Conservation (phyloP, 129 eudicot genomes). For the Artemisia tridentata region DNA sequence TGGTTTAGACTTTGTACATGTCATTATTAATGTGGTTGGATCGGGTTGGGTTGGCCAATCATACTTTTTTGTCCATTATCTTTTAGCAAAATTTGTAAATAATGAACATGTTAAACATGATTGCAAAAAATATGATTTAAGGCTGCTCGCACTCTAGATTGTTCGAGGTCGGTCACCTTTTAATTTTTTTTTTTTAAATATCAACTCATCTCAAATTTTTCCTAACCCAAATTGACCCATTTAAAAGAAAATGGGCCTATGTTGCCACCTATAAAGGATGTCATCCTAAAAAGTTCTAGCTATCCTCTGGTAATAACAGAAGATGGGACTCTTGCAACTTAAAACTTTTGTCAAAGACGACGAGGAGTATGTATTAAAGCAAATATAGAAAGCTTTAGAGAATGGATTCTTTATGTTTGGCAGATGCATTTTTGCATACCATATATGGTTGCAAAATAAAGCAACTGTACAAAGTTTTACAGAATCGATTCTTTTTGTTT, state of each 20-base stretch:
- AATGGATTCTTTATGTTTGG: not conserved
- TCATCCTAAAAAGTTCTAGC: not conserved
- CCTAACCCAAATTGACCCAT: not conserved
- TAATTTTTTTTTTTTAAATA: too few species aligned
- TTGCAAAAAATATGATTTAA: too few species aligned
- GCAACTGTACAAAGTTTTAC: not conserved
- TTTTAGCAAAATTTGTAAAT: too few species aligned
- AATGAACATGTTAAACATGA: too few species aligned
- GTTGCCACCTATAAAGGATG: not conserved
- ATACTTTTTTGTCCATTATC: too few species aligned
- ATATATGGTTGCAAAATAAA: conserved; percentile 6
- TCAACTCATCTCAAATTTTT: not conserved
- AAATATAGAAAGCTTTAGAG: too few species aligned
- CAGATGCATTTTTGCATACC: conserved; percentile 17
- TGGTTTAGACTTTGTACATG: too few species aligned
- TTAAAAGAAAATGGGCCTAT: not conserved
- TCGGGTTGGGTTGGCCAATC: too few species aligned
- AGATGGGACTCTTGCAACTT: not conserved
- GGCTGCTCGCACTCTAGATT: too few species aligned
- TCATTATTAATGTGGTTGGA: too few species aligned
- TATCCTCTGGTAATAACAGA: not conserved
- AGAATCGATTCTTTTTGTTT: conserved; percentile 23
- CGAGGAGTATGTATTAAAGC: not conserved
- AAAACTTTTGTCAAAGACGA: not conserved
- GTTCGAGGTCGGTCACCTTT: not conserved